These are phyloP conservation scores for Eimeria acervulina DNA, from an alignment of 169 alveolate species.

Conservation along the genomic window DNA sequence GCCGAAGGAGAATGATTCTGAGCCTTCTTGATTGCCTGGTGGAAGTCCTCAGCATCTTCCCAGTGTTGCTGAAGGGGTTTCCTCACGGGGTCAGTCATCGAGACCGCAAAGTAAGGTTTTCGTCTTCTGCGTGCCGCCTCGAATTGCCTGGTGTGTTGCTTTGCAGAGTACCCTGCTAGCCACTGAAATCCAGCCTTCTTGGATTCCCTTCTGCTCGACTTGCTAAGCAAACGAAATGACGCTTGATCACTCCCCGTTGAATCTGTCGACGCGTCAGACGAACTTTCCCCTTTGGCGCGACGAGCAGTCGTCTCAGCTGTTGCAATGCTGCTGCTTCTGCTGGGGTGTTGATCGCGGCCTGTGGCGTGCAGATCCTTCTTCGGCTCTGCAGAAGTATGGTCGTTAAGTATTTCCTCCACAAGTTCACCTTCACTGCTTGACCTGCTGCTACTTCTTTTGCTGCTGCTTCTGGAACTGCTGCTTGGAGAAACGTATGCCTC, in stretches of 20 bases:
- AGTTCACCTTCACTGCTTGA: constrained; percentile 31
- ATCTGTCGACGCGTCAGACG: background rate
- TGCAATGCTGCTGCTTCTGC: constrained; percentile 52
- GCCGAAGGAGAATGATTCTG: background rate
- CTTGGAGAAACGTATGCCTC: constrained; percentile 71
- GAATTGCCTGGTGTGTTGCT: background rate
- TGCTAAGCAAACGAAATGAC: background rate
- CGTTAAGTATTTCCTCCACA: background rate
- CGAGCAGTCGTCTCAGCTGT: constrained; percentile 16
- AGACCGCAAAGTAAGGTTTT: constrained; percentile 2
- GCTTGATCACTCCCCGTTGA: background rate
- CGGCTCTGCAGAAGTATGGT: background rate
- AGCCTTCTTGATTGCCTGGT: background rate
- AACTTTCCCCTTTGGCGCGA: background rate
- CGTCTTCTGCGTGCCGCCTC: constrained; percentile 1
- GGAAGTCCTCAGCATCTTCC: background rate
- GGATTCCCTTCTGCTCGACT: background rate
- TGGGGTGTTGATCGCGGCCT: background rate
- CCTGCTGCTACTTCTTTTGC: constrained; percentile 32
- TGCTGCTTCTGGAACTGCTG: constrained; percentile 69
- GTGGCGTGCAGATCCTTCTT: background rate
- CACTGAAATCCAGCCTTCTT: constrained; percentile 33
- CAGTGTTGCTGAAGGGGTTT: background rate
- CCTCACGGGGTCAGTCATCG: background rate
- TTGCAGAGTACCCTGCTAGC: constrained; percentile 34